Percentiles rank a stretch among this genome's conserved stretches.
These are phyloP conservation scores for Flaveria sonorensis DNA, from an alignment of 129 eudicot species.

Conservation along the genomic window DNA sequence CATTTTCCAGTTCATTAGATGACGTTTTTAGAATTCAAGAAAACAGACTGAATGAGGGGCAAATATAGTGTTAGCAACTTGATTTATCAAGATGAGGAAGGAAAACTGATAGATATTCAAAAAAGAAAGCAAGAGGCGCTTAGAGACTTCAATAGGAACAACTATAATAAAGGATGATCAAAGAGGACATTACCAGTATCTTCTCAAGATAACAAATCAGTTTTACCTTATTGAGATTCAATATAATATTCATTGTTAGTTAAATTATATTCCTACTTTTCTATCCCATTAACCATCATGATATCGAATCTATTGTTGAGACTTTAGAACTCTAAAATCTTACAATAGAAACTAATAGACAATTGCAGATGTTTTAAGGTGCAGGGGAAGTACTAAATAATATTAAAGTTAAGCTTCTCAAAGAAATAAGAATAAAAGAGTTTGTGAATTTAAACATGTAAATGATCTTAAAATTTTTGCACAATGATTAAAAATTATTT, in stretches of 20 bases:
- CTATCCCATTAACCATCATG: background rate
- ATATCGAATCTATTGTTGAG: background rate
- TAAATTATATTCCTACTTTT: background rate
- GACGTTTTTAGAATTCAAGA: background rate
- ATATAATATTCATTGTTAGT: background rate
- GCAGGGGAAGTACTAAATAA: background rate
- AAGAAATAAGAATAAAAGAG: background rate
- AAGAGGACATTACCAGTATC: background rate
- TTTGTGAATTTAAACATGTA: background rate
- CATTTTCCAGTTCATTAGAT: background rate
- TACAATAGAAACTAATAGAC: background rate
- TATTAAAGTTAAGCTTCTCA: background rate
- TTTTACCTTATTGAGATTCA: no score
- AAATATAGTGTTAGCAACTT: background rate
- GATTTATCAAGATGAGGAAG: background rate
- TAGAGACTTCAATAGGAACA: background rate
- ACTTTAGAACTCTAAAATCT: background rate
- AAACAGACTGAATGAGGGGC: background rate
- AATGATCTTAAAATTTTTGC: background rate
- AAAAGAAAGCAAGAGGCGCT: background rate
- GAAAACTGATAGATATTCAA: background rate
- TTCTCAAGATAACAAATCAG: background rate
- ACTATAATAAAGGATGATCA: background rate
- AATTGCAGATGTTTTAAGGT: conserved; percentile 6
- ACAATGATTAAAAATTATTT: background rate